Conservation (phyloP, 441 rosid species). For the Populus hybrid region DNA sequence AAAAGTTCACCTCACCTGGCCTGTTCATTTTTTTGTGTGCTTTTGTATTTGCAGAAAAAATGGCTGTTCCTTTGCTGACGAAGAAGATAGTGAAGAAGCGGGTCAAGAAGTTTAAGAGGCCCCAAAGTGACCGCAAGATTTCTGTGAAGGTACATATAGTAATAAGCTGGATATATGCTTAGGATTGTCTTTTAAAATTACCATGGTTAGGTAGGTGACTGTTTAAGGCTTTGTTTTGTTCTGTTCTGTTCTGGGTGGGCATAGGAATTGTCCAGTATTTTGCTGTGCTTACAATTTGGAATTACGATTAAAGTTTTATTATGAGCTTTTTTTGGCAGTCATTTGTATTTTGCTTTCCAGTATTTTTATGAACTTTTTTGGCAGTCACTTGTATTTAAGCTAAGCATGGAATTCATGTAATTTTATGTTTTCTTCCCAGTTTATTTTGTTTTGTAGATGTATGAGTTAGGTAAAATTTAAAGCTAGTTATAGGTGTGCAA, state of each 20-base stretch:
- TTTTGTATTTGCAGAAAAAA: constrained; percentile 25
- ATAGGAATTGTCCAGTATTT: neutral
- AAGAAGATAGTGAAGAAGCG: constrained; percentile 92
- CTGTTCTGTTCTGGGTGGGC: neutral
- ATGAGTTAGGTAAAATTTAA: neutral
- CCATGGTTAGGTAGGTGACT: neutral
- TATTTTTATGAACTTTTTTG: too few relatives aligned
- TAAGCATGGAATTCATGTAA: neutral
- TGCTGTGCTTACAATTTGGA: neutral
- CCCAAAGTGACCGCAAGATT: constrained; percentile 56
- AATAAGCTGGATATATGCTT: neutral
- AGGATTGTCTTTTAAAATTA: neutral
- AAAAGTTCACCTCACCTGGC: too few relatives aligned
- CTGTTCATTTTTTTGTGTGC: too few relatives aligned
- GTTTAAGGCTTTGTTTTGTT: neutral
- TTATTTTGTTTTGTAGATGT: neutral
- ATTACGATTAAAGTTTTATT: too few relatives aligned
- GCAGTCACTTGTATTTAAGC: too few relatives aligned
- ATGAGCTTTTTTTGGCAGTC: too few relatives aligned
- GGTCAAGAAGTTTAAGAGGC: constrained; percentile 68
- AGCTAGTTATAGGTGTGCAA: constrained; percentile 14
- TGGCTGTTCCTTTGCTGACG: constrained; percentile 70
- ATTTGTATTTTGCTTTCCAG: too few relatives aligned
- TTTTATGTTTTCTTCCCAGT: neutral
- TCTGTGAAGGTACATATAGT: constrained; percentile 41